Evolutionary conservation across 208 protist species (phyloP).

Genomic region (Trypanosoma conorhini): DNA sequence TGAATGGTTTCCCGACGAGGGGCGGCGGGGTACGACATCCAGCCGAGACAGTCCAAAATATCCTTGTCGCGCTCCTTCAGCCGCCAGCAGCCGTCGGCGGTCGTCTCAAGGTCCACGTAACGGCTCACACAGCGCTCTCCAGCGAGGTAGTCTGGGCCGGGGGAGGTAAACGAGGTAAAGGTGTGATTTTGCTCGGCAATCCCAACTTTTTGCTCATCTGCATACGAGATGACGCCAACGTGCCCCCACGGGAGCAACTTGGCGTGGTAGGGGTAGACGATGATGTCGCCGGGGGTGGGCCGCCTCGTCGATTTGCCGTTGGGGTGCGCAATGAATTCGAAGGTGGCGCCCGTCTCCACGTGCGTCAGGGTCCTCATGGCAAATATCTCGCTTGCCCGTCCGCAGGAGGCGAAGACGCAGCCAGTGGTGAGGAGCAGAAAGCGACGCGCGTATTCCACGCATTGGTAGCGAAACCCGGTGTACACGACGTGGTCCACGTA

Average conservation of each 20-base stretch:
- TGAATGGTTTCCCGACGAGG: constrained; percentile 45
- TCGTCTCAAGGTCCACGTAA: constrained; percentile 38
- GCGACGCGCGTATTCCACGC: constrained; percentile 78
- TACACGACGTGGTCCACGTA: constrained; percentile 65
- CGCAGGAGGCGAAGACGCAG: constrained; percentile 69
- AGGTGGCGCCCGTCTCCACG: constrained; percentile 56
- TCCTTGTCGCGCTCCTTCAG: constrained; percentile 32
- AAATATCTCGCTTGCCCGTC: constrained; percentile 69
- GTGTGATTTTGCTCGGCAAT: constrained; percentile 80
- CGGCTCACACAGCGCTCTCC: constrained; percentile 67
- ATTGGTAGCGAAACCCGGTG: constrained; percentile 82
- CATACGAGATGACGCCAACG: constrained; percentile 74
- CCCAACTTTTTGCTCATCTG: constrained; percentile 59
- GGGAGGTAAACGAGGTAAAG: constrained; percentile 54
- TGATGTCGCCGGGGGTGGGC: constrained; percentile 61
- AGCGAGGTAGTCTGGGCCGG: constrained; percentile 48
- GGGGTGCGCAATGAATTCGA: constrained; percentile 43
- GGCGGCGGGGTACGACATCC: constrained; percentile 62
- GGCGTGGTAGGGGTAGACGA: constrained; percentile 65
- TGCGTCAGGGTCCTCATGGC: constrained; percentile 56
- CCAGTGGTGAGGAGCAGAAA: constrained; percentile 75
- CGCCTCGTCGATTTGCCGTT: constrained; percentile 46
- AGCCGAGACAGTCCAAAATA: constrained; percentile 34
- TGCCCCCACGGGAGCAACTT: constrained; percentile 65
- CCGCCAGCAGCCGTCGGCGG: constrained; percentile 39